Base-by-base conservation (phyloP, 805 yeast species). In the Lipomyces sp. region DNA sequence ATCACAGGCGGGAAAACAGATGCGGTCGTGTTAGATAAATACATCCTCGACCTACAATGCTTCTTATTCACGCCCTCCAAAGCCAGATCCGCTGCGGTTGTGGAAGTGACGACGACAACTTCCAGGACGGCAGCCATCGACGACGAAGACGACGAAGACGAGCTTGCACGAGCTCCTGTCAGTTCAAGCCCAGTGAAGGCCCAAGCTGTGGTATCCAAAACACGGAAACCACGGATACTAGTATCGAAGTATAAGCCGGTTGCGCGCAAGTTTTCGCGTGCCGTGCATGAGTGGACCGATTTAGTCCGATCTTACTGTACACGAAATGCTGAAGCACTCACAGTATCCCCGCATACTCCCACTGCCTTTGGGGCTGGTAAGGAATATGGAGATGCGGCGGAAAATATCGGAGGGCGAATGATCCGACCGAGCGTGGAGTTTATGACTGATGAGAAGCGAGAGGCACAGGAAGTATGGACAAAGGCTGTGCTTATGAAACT, bases 21-120 rank as follows among this genome's bases (percentile, higher is more conserved):
- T 11, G 31, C 29, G 23, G 16, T 14, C 13, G 26, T 14, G 8
- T 39, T 47, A 2, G 39, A 32, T 6, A n/a, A 22, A 5, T 23
- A 37, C 18, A 43, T 47, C 28, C 14, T n/a, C 26, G 52, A 47
- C 11, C 44, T 50, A 8, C 40, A 50, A 38, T 46, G 16, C 45
- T 47, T 22, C 42, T 50, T 46, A n/a, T 39, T 4, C 4, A 28
- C 2, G 34, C 21, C 28, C 16, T 32, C 14, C 32, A 34, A 32
- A 14, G 19, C 4, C n/a, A 2, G 18, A 31, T 14, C 8, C 13
- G 18, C 11, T 33, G 32, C 46, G 26, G 21, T 23, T 11, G 33
- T 22, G 2, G 29, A 29, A n/a, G 32, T 16, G n/a, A n/a, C n/a
- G n/a, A n/a, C n/a, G n/a, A n/a, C n/a, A n/a, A n/a, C n/a, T n/a